phyloP scores from a whole-genome alignment of 176 grass and related monocot genomes.

The Triticum urartu region DNA sequence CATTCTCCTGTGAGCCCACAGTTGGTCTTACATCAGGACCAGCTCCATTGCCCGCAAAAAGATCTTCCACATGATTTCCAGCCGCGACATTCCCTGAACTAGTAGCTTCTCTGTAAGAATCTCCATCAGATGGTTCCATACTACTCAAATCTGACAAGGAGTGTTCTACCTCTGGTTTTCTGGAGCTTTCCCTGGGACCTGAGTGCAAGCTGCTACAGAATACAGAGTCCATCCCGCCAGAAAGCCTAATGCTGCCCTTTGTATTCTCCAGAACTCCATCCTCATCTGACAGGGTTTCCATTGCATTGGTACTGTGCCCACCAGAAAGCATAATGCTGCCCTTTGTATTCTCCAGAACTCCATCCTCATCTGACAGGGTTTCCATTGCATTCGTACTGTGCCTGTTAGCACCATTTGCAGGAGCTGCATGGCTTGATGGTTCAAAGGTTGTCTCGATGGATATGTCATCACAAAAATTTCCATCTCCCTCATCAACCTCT shows the following conservation, averaged over 20 bases:
- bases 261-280: conserved; percentile 2
- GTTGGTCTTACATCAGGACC: neutral
- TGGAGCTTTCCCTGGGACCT: conserved; percentile 18
- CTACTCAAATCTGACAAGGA: conserved; percentile 31
- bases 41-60: conserved; percentile 9
- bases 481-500: conserved; percentile 8
- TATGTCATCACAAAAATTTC: neutral
- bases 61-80: conserved; percentile 17
- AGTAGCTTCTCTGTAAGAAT: conserved; percentile 22
- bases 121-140: conserved; percentile 22
- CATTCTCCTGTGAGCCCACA: conserved; percentile 21
- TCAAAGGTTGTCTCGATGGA: neutral
- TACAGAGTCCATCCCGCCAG: conserved; percentile 10
- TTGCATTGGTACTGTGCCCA: conserved; percentile 2
- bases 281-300: conserved; percentile 13
- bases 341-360: conserved; percentile 11
- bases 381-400: conserved; percentile 10
- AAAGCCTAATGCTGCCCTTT: neutral
- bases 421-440: neutral
- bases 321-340: neutral
- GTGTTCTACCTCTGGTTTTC: conserved; percentile 13
- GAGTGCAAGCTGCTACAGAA: conserved; percentile 18
- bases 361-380: conserved; percentile 7
- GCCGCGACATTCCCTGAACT: neutral
- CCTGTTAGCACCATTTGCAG: conserved; percentile 16